Conservation (phyloP, 306 rosid species). For the Lathyrus aphaca region DNA sequence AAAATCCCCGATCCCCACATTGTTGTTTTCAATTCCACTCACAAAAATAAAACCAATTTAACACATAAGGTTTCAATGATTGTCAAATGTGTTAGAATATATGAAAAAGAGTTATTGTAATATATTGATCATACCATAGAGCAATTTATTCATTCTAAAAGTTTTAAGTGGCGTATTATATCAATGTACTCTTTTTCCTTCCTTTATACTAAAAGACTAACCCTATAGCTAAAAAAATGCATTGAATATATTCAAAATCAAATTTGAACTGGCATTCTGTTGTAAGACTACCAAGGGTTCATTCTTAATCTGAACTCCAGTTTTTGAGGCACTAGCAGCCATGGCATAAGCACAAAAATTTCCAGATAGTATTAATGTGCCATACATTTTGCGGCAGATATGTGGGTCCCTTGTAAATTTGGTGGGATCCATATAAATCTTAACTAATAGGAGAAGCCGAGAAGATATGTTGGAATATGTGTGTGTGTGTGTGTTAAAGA, state of each 20-base stretch:
- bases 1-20: slow-evolving; percentile 7
- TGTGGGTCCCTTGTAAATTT: no score
- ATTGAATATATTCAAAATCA: slow-evolving; percentile 19
- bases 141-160: not conserved
- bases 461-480: no score
- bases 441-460: no score
- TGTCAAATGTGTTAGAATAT: slow-evolving; percentile 11
- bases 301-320: slow-evolving; percentile 18
- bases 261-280: not conserved
- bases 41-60: slow-evolving; percentile 25
- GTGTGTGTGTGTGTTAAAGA: no score
- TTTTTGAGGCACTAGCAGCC: slow-evolving; percentile 27
- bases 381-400: slow-evolving; percentile 22
- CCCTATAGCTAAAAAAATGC: not conserved
- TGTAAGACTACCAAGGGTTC: slow-evolving; percentile 4
- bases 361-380: not conserved
- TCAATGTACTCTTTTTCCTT: not conserved
- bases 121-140: slow-evolving; percentile 14
- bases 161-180: not conserved
- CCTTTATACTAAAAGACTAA: not conserved
- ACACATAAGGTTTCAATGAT: slow-evolving; percentile 4
- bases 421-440: no score
- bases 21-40: slow-evolving; percentile 5
- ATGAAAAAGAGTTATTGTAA: not conserved
- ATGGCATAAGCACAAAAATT: slow-evolving; percentile 11